Evolutionary conservation across 148 eudicot genomes (phyloP).

Genomic region (Polygonum aviculare): DNA sequence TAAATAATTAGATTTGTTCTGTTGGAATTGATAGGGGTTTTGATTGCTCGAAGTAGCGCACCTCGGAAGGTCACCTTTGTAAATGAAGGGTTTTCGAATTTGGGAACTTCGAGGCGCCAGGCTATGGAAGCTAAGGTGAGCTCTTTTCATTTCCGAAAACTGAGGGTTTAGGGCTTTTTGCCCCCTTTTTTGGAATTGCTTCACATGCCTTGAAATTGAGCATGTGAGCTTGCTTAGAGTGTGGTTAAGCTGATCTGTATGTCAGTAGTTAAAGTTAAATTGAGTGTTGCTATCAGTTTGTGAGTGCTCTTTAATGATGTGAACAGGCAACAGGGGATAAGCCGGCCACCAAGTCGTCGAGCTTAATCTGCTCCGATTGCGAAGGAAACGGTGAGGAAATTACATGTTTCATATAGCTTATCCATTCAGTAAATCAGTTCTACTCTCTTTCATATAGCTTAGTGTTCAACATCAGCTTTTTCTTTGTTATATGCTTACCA

Average conservation of each 20-base stretch:
- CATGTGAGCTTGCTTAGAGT: background rate
- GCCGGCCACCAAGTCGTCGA: conserved; percentile 27
- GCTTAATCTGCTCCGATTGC: conserved; percentile 41
- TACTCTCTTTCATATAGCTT: background rate
- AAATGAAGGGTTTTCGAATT: background rate
- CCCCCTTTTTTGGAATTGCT: background rate
- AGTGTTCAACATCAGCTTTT: too few species aligned
- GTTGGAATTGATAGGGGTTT: background rate
- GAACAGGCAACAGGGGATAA: conserved; percentile 29
- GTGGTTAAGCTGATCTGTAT: background rate
- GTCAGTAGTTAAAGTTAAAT: background rate
- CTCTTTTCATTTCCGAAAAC: background rate
- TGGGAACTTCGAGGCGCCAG: background rate
- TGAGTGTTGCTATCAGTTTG: background rate
- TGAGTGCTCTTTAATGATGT: background rate
- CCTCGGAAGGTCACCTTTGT: background rate
- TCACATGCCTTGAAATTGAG: background rate
- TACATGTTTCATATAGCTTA: background rate
- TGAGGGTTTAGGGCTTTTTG: background rate
- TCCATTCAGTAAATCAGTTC: background rate
- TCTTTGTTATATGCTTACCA: background rate
- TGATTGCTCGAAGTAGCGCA: background rate
- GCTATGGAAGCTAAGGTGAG: conserved; percentile 8
- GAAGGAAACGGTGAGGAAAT: conserved; percentile 48
- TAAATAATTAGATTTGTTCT: background rate